Base-by-base conservation (phyloP, 2,329 filamentous ascomycete species). In the Pestalotiopsis sp. region DNA sequence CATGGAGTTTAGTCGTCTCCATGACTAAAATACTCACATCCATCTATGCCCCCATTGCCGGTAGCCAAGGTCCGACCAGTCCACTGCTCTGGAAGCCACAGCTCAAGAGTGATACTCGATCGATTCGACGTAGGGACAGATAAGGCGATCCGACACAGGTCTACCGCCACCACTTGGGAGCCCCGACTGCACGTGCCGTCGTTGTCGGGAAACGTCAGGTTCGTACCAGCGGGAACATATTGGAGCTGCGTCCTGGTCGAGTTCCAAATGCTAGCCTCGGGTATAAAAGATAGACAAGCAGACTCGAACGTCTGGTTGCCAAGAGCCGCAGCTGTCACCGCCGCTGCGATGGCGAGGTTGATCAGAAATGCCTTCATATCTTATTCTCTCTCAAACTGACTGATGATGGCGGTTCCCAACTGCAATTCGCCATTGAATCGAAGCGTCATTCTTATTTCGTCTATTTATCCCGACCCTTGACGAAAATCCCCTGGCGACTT, bases 11-110 rank as follows among this genome's bases (percentile, higher is more conserved):
- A 17, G 5, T 14, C 1, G 2, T 61, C 17, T 9, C 4, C 5
- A 14, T 9, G 4, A 31, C 25, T 13, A 5, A 39, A 39, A 11
- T 9, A 70, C 73, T 67, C 65, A 75, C 73, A 86, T 13, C 84
- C 83, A 49, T 80, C 80, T 13, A 85, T 74, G 2, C 85, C 84
- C 0, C 84, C 83, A 65, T 86, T 86, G 0, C 84, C 84, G 0
- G 83, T 84, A 25, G 80, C 82, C 57, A 86, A 64, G 60, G 84
- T 85, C 3, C 83, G 80, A 0, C 80, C 83, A 1, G 78, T 81
- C 76, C 85, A 86, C 12, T 81, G 73, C 6, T 77, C 77, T 0
- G 84, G 84, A 20, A 86, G 73, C 84, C 84, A 86, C 1, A 82
- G 75, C 70, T 86, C 84, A 23, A 84, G 74, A 4, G 77, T 81